A percentile compares a stretch with the other conserved stretches of the same genome.
Conservation (phyloP, 2,329 filamentous ascomycete genomes). For the Ophiostoma himal-ulmi region DNA sequence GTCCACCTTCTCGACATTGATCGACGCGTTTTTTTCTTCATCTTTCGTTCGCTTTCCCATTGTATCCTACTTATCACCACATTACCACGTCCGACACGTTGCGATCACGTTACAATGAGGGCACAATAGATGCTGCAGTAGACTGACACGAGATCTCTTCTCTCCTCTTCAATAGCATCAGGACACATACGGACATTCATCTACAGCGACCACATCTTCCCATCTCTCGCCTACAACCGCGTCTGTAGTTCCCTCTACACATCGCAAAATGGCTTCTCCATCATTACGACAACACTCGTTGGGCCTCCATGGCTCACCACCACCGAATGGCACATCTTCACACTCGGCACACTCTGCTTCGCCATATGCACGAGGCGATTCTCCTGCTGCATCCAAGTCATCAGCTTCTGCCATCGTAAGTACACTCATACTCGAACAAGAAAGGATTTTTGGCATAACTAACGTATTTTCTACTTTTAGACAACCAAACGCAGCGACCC, state of each 20-base stretch:
- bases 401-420: slow-evolving; percentile 37
- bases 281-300: slow-evolving; percentile 41
- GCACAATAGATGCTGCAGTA: slow-evolving; percentile 11
- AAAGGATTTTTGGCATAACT: not conserved
- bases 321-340: slow-evolving; percentile 38
- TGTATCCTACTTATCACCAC: slow-evolving; percentile 21
- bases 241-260: slow-evolving; percentile 31
- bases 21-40: slow-evolving; percentile 16
- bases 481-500: slow-evolving; percentile 72
- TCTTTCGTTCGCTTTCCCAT: not conserved
- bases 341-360: slow-evolving; percentile 4
- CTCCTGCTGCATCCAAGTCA: slow-evolving; percentile 39
- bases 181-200: slow-evolving; percentile 46
- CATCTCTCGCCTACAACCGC: slow-evolving; percentile 33
- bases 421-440: not conserved
- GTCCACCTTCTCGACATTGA: not conserved
- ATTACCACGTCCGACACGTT: slow-evolving; percentile 12
- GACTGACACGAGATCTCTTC: slow-evolving; percentile 21
- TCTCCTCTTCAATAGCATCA: slow-evolving; percentile 38
- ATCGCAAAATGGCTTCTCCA: slow-evolving; percentile 46
- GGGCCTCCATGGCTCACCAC: slow-evolving; percentile 34
- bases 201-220: slow-evolving; percentile 38
- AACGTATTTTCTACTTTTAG: slow-evolving; percentile 34
- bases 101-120: slow-evolving; percentile 17
- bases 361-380: slow-evolving; percentile 36